A percentile compares a stretch with the other conserved stretches of the same genome.
These are phyloP conservation scores for Bacidia gigantensis DNA, from an alignment of 495 filamentous ascomycete genomes.

Conservation along the genomic window DNA sequence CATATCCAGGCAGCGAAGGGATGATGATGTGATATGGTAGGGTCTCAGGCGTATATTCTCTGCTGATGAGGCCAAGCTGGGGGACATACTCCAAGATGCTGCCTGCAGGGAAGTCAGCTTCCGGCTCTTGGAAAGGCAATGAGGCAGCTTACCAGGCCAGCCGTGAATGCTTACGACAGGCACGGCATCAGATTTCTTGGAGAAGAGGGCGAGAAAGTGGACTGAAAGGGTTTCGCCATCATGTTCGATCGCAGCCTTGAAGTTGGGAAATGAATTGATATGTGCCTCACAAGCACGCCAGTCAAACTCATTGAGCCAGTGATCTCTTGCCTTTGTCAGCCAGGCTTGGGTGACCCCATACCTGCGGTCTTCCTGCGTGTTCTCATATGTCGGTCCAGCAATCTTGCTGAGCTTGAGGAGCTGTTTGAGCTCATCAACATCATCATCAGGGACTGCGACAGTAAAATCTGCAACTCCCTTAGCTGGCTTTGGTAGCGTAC, in stretches of 20 bases:
- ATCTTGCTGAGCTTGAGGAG: conserved; percentile 39
- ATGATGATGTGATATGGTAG: conserved; percentile 55
- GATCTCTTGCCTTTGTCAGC: conserved; percentile 38
- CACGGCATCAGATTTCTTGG: conserved; percentile 41
- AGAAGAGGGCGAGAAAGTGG: conserved; percentile 53
- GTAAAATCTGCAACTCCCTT: conserved; percentile 24
- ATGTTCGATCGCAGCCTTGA: conserved; percentile 35
- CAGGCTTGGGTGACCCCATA: conserved; percentile 45
- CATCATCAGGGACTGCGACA: conserved; percentile 29
- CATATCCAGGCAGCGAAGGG: conserved; percentile 50
- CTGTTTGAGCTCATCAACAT: conserved; percentile 33
- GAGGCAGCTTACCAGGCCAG: conserved; percentile 38
- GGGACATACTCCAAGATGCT: conserved; percentile 25
- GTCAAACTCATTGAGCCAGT: conserved; percentile 35
- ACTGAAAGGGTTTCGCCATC: conserved; percentile 30
- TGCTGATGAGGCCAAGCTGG: conserved; percentile 29
- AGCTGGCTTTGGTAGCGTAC: neutral
- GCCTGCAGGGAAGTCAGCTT: conserved; percentile 16
- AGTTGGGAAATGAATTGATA: conserved; percentile 54
- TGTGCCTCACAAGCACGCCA: conserved; percentile 38
- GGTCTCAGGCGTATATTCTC: conserved; percentile 38
- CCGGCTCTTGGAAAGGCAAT: neutral
- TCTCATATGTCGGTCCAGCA: conserved; percentile 38
- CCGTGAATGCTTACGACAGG: conserved; percentile 48
- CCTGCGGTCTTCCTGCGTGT: conserved; percentile 27